These are phyloP conservation scores for Letharia columbiana DNA, from an alignment of 495 filamentous ascomycete genomes.

Conservation along the genomic window DNA sequence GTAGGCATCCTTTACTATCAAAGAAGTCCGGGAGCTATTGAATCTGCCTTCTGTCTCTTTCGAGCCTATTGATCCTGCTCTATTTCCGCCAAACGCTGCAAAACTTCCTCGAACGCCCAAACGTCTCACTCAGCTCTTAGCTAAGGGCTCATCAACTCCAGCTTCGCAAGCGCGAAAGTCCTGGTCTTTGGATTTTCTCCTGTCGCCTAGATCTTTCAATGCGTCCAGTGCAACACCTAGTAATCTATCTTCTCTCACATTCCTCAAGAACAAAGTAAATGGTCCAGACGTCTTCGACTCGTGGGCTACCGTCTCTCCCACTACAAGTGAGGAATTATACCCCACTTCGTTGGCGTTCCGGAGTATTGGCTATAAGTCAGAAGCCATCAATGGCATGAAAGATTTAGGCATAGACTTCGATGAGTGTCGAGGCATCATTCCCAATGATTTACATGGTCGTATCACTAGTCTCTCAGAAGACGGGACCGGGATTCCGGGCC, in stretches of 20 bases:
- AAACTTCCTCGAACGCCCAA: constrained; percentile 63
- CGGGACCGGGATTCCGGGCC: constrained; percentile 51
- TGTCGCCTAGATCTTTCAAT: constrained; percentile 63
- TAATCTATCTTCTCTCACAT: constrained; percentile 51
- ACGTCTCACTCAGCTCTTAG: constrained; percentile 69
- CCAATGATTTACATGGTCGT: constrained; percentile 75
- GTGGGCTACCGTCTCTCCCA: constrained; percentile 35
- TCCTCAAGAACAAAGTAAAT: constrained; percentile 53
- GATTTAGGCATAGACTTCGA: constrained; percentile 79
- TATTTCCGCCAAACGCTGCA: constrained; percentile 52
- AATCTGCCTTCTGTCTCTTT: constrained; percentile 67
- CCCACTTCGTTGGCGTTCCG: constrained; percentile 68
- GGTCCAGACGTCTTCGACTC: constrained; percentile 39
- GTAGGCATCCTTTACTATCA: constrained; percentile 86
- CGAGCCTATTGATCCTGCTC: constrained; percentile 51
- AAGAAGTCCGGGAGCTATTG: constrained; percentile 80
- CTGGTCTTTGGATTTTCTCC: constrained; percentile 78
- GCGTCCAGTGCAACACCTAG: constrained; percentile 36
- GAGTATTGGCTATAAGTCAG: constrained; percentile 85
- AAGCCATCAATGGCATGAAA: constrained; percentile 62
- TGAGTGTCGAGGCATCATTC: constrained; percentile 59
- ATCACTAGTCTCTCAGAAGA: constrained; percentile 41
- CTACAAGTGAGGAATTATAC: constrained; percentile 47
- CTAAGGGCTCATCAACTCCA: constrained; percentile 55
- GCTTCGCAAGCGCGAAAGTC: constrained; percentile 45